Base-by-base conservation (phyloP, 345 rosid genomes). In the Salix suchowensis region DNA sequence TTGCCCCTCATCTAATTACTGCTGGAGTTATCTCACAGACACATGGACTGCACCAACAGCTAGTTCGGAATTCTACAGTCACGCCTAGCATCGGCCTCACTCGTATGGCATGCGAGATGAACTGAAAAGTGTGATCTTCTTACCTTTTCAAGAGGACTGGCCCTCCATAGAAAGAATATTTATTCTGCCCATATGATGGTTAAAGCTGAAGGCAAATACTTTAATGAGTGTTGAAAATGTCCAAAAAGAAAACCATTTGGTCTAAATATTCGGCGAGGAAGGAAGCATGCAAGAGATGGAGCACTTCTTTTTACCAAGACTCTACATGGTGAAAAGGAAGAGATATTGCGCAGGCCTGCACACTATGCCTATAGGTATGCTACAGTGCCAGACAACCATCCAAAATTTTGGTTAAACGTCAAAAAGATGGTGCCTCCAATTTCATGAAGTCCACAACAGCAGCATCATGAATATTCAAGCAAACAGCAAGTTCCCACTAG, bases 211-310 rank as follows among this genome's bases (percentile, higher is more conserved):
- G 26, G 10, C 60, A 19, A 18, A 52, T 24, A 24, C 34, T 28
- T 14, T 30, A 7, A 44, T 42, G 8, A 14, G 48, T 12, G n/a
- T 11, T 46, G 12, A 65, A 75, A 67, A 44, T 60, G 24, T n/a
- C 32, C 23, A 18, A 66, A 68, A 44, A 24, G 42, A 21, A 37
- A 48, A 58, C 40, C n/a, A 32, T 65, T 14, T 6, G 79, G 87
- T 81, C 87, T 23, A 76, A 64, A 37, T 67, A 81, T 79, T 70
- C 82, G 77, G 87, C 80, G 11, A 11, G 71, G 37, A 75, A 80
- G 39, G 13, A 30, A 19, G 65, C 73, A 67, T 39, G 67, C 48
- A 74, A 12, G 19, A 32, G 30, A 76, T 26, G 30, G 26, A n/a
- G 72, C 54, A 48, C 44, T 61, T 39, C 70, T 39, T 50, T 77